A percentile compares a stretch with the other conserved stretches of the same genome.
These are phyloP conservation scores for Arthrinium phaeospermum DNA, from an alignment of 2,329 filamentous ascomycete species.

Conservation along the genomic window DNA sequence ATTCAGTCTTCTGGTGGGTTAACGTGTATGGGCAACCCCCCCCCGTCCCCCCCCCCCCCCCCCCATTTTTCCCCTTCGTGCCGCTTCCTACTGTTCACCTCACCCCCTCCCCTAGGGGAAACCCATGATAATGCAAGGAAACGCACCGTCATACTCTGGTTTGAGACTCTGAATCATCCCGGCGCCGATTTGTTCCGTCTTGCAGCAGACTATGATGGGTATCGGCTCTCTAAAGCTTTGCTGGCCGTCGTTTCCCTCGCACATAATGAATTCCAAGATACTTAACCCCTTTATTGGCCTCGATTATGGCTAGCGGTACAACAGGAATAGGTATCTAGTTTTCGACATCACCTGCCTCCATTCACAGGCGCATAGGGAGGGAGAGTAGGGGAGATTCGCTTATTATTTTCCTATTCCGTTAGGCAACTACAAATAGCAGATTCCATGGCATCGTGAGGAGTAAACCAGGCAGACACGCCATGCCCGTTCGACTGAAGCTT, in stretches of 20 bases:
- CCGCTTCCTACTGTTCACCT: neutral
- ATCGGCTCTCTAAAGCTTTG: neutral
- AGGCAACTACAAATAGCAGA: neutral
- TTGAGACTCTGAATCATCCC: slow-evolving; percentile 6
- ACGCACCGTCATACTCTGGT: slow-evolving; percentile 9
- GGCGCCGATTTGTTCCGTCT: neutral
- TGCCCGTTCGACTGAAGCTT: neutral
- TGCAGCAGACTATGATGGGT: slow-evolving; percentile 10
- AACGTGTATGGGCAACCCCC: no score
- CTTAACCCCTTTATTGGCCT: neutral
- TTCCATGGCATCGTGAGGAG: neutral
- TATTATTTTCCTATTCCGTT: neutral
- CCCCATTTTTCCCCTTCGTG: neutral
- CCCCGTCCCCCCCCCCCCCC: no score
- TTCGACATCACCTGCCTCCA: no score
- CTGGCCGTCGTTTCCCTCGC: neutral
- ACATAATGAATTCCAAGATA: neutral
- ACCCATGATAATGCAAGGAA: neutral
- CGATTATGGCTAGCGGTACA: neutral
- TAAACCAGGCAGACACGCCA: neutral
- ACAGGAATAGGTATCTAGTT: neutral
- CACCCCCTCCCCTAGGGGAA: no score
- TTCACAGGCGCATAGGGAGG: neutral
- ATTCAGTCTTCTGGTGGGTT: neutral
- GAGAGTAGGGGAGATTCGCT: neutral